These are phyloP conservation scores for Fistulifera solaris DNA, from an alignment of 108 stramenopile genomes.

Conservation along the genomic window DNA sequence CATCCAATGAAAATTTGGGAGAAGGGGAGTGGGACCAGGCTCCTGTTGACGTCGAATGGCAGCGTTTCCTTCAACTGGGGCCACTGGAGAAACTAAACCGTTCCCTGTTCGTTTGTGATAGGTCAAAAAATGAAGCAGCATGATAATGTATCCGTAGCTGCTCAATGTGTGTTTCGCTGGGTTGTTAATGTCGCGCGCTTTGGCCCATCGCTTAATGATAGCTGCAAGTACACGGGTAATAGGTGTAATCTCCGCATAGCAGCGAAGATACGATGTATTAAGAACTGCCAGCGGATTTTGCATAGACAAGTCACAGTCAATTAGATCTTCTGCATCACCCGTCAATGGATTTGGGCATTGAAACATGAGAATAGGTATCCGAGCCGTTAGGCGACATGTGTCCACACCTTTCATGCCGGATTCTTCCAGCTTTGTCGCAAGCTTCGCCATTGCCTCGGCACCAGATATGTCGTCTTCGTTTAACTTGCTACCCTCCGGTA, in stretches of 20 bases:
- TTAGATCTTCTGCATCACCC: constrained; percentile 43
- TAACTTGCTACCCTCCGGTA: constrained; percentile 39
- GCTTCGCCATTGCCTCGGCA: constrained; percentile 57
- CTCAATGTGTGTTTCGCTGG: constrained; percentile 90
- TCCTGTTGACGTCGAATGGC: neutral
- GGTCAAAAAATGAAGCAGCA: constrained; percentile 91
- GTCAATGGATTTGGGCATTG: constrained; percentile 42
- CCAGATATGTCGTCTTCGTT: constrained; percentile 37
- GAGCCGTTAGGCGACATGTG: constrained; percentile 83
- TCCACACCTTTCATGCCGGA: constrained; percentile 77
- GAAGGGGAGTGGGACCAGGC: constrained; percentile 41
- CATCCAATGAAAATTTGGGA: constrained; percentile 93
- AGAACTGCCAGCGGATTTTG: constrained; percentile 93
- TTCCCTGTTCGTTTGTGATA: constrained; percentile 45
- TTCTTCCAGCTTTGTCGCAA: constrained; percentile 53
- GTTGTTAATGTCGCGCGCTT: constrained; percentile 88
- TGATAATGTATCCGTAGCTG: constrained; percentile 95
- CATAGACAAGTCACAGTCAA: constrained; percentile 94
- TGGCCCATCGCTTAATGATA: constrained; percentile 95
- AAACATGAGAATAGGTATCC: constrained; percentile 95
- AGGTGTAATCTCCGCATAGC: constrained; percentile 75
- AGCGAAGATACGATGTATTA: constrained; percentile 86
- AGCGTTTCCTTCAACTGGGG: constrained; percentile 4
- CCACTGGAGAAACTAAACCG: constrained; percentile 31
- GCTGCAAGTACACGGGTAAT: constrained; percentile 81